phyloP scores from a whole-genome alignment of 352 stramenopile species.

The Pythium phragmiticola region DNA sequence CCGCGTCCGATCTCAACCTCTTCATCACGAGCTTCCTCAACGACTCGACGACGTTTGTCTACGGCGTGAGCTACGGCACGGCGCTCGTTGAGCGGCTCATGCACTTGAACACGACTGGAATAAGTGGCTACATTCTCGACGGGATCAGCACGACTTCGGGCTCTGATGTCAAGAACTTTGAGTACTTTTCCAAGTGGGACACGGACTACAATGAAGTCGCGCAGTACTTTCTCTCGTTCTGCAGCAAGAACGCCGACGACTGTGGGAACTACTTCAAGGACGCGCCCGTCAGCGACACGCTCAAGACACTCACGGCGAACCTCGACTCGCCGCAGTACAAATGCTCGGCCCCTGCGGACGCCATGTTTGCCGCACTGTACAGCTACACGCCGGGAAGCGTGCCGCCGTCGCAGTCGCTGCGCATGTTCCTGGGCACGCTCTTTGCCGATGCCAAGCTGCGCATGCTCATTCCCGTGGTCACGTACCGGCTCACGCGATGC shows the following conservation, averaged over 20 bases:
- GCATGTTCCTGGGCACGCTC: constrained; percentile 32
- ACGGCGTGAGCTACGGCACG: constrained; percentile 59
- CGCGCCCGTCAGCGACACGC: constrained; percentile 8
- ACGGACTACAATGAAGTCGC: constrained; percentile 25
- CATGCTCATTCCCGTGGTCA: constrained; percentile 33
- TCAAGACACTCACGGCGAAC: constrained; percentile 16
- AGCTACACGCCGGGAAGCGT: constrained; percentile 7
- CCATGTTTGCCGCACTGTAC: constrained; percentile 11
- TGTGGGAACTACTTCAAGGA: constrained; percentile 29
- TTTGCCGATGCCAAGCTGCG: constrained; percentile 32
- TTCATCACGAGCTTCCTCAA: constrained; percentile 21
- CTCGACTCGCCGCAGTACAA: constrained; percentile 21
- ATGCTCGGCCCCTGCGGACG: constrained; percentile 13
- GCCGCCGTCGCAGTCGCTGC: constrained; percentile 28
- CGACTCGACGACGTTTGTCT: constrained; percentile 36
- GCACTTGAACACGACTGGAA: constrained; percentile 35
- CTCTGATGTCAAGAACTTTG: constrained; percentile 30
- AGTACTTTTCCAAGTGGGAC: constrained; percentile 32
- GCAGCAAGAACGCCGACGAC: constrained; percentile 13
- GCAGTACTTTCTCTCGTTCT: constrained; percentile 26
- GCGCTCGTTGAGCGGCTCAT: constrained; percentile 54
- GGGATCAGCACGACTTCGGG: constrained; percentile 33
- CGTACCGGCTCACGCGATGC: constrained; percentile 36
- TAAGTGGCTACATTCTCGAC: constrained; percentile 57
- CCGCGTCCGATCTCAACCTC: constrained; percentile 38